Conservation (phyloP, 768 basidiomycete species). For the Tricholoma sp. region DNA sequence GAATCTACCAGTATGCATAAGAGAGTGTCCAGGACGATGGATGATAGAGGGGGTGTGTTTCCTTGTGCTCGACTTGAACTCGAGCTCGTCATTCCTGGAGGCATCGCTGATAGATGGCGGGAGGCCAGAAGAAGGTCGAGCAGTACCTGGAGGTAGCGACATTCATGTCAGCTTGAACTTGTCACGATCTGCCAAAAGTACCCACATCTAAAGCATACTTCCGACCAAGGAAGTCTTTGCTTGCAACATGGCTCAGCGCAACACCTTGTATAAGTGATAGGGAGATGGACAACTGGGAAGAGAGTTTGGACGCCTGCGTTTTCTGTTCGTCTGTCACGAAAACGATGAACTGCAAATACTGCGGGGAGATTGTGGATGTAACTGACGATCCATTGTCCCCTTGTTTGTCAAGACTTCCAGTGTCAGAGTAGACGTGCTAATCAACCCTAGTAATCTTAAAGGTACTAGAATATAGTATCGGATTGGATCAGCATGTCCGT, state of each 20-base stretch:
- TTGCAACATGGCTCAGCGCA: constrained; percentile 59
- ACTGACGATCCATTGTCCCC: constrained; percentile 41
- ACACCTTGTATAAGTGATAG: constrained; percentile 77
- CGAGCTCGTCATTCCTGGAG: constrained; percentile 18
- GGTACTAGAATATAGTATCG: constrained; percentile 44
- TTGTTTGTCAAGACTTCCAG: constrained; percentile 48
- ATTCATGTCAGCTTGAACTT: background rate
- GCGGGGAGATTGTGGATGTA: background rate
- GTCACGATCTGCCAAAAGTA: constrained; percentile 7
- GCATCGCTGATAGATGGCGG: constrained; percentile 44
- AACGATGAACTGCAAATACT: constrained; percentile 4
- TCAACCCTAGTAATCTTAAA: constrained; percentile 59
- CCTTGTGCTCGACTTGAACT: constrained; percentile 14
- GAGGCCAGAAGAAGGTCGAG: constrained; percentile 68
- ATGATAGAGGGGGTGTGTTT: constrained; percentile 48
- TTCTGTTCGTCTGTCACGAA: constrained; percentile 29
- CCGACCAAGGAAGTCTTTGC: constrained; percentile 67
- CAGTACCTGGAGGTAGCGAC: constrained; percentile 47
- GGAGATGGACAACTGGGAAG: constrained; percentile 50
- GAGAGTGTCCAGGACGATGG: constrained; percentile 75
- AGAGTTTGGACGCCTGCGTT: constrained; percentile 42
- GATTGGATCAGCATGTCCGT: too few species aligned
- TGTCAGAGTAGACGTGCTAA: constrained; percentile 42
- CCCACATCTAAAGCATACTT: constrained; percentile 64
- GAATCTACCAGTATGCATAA: constrained; percentile 89